These are phyloP conservation scores for Catharanthus roseus DNA, from an alignment of 257 asterid genomes.

Conservation along the genomic window DNA sequence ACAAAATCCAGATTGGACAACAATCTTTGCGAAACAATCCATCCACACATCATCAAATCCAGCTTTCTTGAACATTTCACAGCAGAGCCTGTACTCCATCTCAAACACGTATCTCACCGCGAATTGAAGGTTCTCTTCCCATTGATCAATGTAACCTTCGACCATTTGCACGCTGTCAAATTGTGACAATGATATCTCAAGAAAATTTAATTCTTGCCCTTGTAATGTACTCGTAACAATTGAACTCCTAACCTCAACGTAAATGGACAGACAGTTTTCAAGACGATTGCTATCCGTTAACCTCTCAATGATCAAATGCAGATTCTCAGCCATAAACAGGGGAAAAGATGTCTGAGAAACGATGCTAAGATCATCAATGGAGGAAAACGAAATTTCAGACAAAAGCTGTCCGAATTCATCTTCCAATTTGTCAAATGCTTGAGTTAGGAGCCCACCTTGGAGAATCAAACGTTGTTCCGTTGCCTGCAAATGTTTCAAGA, in stretches of 20 bases:
- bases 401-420: conserved; percentile 35
- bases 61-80: conserved; percentile 33
- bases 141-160: conserved; percentile 46
- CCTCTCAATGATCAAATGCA: conserved; percentile 49
- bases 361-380: conserved; percentile 1
- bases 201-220: conserved; percentile 39
- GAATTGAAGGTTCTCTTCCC: conserved; percentile 68
- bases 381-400: conserved; percentile 23
- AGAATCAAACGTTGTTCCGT: conserved; percentile 27
- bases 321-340: conserved; percentile 26
- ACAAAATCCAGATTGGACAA: conserved; percentile 49
- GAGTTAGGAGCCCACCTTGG: conserved; percentile 37
- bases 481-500: conserved; percentile 40
- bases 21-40: conserved; percentile 59
- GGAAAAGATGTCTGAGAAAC: conserved; percentile 22
- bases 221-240: conserved; percentile 37
- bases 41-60: conserved; percentile 43
- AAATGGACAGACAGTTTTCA: conserved; percentile 43
- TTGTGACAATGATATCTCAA: conserved; percentile 51
- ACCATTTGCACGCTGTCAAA: conserved; percentile 44
- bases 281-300: conserved; percentile 42
- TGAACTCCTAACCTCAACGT: conserved; percentile 44
- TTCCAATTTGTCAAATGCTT: conserved; percentile 50
- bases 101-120: conserved; percentile 50
- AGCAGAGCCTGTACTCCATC: conserved; percentile 59